Base-by-base conservation (phyloP, 371 early-diverging fungal species). In the Mucor mucedo region DNA sequence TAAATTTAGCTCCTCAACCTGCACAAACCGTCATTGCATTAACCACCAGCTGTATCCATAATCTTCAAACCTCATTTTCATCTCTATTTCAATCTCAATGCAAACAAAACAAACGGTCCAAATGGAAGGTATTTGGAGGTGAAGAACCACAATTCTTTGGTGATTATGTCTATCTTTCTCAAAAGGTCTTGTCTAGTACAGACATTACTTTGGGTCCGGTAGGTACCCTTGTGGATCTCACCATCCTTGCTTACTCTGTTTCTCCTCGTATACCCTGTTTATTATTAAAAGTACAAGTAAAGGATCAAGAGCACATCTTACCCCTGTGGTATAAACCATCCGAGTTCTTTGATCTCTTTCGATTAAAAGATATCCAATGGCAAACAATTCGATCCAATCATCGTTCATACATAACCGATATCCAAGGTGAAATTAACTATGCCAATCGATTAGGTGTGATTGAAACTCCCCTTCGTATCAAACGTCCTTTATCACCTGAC, bases 321-420 rank as follows among this genome's bases (percentile, higher is more conserved):
- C 75, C 75, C 2, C 44, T 75, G 14, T 76, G 66, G 42, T 65
- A 59, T 30, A 72, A 67, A 38, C 73, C 76, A 1, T 72, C 76
- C 1, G 71, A 71, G 55, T 52, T 48, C 33, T 38, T 39, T 52
- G 60, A 60, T 8, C 4, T 69, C 6, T 41, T 64, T 33, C 52
- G 40, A 16, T 32, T 29, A 9, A 61, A 28, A 40, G 35, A 50
- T 10, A 29, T 50, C 2, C 4, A 30, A 10, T 10, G 33, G 21
- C 16, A 42, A 6, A 60, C 63, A 61, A 48, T 35, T 21, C 35
- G 14, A 52, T 40, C 16, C 9, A 30, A 45, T 30, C 27, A 33
- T 4, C 8, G 40, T 41, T 11, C 27, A 2, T 7, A 55, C 57
- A 47, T 58, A 39, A 32, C 50, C 10, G 28, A 14, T 45, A 16